Evolutionary conservation across 202 grass and related monocot species (phyloP).

Genomic region (Sporobolus alterniflorus): DNA sequence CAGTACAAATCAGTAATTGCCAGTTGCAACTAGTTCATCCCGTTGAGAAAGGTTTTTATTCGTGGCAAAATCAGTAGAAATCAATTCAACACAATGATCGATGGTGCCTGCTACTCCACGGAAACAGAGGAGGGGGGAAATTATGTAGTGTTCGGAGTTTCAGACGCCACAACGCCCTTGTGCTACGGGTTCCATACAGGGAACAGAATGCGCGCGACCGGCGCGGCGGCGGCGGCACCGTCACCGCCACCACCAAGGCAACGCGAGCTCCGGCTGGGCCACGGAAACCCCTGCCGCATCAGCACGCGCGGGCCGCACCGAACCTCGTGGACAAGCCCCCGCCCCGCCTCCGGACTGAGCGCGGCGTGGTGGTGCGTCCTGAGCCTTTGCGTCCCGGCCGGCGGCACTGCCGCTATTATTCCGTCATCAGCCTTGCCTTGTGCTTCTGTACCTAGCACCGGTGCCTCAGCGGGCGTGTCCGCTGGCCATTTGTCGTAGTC

Average conservation of each 20-base stretch:
- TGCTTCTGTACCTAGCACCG: background rate
- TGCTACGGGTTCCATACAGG: background rate
- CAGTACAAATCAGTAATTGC: no score
- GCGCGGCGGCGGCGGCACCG: background rate
- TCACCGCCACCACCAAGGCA: background rate
- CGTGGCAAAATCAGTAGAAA: background rate
- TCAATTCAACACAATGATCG: background rate
- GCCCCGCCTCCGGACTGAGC: constrained; percentile 40
- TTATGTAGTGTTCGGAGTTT: background rate
- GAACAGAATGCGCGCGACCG: background rate
- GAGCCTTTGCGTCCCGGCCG: background rate
- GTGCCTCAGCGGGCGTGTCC: background rate
- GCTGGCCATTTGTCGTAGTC: background rate
- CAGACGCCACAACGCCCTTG: background rate
- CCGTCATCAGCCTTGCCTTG: no score
- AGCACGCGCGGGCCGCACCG: constrained; percentile 51
- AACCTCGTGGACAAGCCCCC: constrained; percentile 45
- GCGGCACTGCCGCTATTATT: background rate
- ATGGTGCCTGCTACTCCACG: background rate
- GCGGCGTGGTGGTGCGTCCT: constrained; percentile 10
- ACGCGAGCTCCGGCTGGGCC: constrained; percentile 8
- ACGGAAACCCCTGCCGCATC: constrained; percentile 8
- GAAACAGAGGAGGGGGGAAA: no score
- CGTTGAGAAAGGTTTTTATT: background rate
- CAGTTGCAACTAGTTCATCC: no score